phyloP scores from a whole-genome alignment of 2,329 filamentous ascomycete species.

The Ophiocordyceps camponoti-saundersi region DNA sequence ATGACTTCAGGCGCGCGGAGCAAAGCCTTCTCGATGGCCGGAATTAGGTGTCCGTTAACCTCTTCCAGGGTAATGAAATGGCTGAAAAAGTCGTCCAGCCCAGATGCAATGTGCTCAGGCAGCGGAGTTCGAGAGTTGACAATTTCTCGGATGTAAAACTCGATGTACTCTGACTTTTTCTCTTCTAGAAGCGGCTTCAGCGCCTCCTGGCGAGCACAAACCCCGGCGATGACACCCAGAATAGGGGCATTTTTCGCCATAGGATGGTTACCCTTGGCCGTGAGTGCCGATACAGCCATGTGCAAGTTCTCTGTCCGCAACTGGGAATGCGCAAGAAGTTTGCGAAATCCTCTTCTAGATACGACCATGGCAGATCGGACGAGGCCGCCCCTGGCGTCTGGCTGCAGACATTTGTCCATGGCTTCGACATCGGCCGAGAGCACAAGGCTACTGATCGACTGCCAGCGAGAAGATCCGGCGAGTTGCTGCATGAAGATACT shows the following conservation, averaged over 20 bases:
- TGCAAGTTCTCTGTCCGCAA: constrained; percentile 41
- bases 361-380: constrained; percentile 59
- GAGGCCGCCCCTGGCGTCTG: constrained; percentile 45
- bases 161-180: constrained; percentile 56
- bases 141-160: constrained; percentile 75
- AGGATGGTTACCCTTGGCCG: constrained; percentile 47
- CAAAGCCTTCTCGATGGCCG: constrained; percentile 74
- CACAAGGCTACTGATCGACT: constrained; percentile 46
- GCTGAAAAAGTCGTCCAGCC: constrained; percentile 67
- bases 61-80: constrained; percentile 60
- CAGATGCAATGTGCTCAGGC: constrained; percentile 53
- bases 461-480: constrained; percentile 43
- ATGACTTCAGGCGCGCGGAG: constrained; percentile 82
- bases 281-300: constrained; percentile 47
- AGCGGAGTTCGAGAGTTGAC: constrained; percentile 60
- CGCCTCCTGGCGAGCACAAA: constrained; percentile 54
- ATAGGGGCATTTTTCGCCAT: constrained; percentile 57
- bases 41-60: constrained; percentile 57
- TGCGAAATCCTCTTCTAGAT: constrained; percentile 64
- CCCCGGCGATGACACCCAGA: constrained; percentile 74
- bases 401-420: constrained; percentile 60
- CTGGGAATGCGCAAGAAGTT: constrained; percentile 43
- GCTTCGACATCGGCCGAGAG: constrained; percentile 53
- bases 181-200: constrained; percentile 43
- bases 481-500: constrained; percentile 61